Conservation (phyloP, 2,329 filamentous ascomycete species). For the Escovopsis weberi region DNA sequence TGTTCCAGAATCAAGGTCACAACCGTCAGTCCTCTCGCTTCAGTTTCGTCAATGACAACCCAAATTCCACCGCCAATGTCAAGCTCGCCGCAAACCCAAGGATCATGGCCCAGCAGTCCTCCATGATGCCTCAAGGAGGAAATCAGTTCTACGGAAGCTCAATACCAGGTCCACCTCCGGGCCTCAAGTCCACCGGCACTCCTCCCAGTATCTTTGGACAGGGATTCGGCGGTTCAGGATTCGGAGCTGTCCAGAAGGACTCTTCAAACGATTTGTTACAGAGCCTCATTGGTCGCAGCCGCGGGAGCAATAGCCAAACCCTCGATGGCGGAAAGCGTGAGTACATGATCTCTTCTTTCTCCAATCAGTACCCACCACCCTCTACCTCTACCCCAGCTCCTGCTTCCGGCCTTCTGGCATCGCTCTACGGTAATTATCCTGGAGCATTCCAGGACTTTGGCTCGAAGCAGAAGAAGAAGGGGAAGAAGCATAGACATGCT, state of each 20-base stretch:
- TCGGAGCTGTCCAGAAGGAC: conserved; percentile 58
- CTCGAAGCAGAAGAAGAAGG: conserved; percentile 99
- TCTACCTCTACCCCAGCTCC: conserved; percentile 70
- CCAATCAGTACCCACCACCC: conserved; percentile 73
- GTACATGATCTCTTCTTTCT: conserved; percentile 89
- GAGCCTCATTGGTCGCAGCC: conserved; percentile 61
- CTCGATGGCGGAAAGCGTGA: conserved; percentile 94
- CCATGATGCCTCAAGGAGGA: conserved; percentile 65
- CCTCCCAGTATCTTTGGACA: conserved; percentile 93
- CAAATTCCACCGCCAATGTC: conserved; percentile 36
- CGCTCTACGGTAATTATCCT: conserved; percentile 78
- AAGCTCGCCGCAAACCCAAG: conserved; percentile 69
- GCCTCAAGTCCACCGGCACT: conserved; percentile 86
- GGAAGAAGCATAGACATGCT: conserved; percentile 99
- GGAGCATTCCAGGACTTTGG: conserved; percentile 82
- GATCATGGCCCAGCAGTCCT: conserved; percentile 69
- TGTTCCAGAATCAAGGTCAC: conserved; percentile 52
- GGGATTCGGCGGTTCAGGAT: conserved; percentile 62
- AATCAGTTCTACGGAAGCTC: conserved; percentile 70
- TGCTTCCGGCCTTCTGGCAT: conserved; percentile 80
- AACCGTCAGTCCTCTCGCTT: conserved; percentile 75
- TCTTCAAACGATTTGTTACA: conserved; percentile 52
- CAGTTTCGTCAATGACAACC: conserved; percentile 68
- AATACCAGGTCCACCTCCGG: conserved; percentile 85
- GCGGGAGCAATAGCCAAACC: conserved; percentile 52